phyloP scores from a whole-genome alignment of 441 rosid species.

The Populus hybrid region DNA sequence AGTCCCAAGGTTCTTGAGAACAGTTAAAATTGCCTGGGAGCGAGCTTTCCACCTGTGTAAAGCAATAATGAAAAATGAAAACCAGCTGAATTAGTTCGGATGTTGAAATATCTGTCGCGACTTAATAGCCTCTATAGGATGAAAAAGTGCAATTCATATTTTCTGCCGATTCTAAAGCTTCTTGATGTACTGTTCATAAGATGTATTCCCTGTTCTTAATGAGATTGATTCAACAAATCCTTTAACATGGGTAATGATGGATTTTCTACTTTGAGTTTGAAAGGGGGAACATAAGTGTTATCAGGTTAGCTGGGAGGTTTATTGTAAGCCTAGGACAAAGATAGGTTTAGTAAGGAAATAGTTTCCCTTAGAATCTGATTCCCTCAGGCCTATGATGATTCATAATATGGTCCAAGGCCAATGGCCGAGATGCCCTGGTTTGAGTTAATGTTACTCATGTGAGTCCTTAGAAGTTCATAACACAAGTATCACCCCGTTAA shows the following conservation, averaged over 20 bases:
- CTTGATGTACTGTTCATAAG: not conserved
- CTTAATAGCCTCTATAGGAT: not conserved
- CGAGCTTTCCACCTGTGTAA: slow-evolving; percentile 81
- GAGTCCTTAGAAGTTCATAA: not conserved
- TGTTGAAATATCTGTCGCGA: not conserved
- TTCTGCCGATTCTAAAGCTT: not conserved
- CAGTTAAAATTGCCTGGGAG: slow-evolving; percentile 61
- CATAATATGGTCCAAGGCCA: not conserved
- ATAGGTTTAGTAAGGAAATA: not conserved
- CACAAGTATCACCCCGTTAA: not conserved
- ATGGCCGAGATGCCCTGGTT: not conserved
- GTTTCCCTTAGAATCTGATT: not conserved
- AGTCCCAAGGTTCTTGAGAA: slow-evolving; percentile 54
- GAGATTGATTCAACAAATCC: not conserved
- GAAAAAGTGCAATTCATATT: not conserved
- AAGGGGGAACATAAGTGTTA: not conserved
- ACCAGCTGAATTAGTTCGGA: not conserved
- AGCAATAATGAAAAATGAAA: slow-evolving; percentile 16
- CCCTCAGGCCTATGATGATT: not conserved
- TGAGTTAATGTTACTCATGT: not conserved
- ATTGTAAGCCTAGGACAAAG: no score
- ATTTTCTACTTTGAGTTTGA: not conserved
- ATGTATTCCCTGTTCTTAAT: not conserved
- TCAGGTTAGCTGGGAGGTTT: not conserved
- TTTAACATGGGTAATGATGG: not conserved